These are phyloP conservation scores for Fusarium annulatum DNA, from an alignment of 2,329 filamentous ascomycete species.

Conservation along the genomic window DNA sequence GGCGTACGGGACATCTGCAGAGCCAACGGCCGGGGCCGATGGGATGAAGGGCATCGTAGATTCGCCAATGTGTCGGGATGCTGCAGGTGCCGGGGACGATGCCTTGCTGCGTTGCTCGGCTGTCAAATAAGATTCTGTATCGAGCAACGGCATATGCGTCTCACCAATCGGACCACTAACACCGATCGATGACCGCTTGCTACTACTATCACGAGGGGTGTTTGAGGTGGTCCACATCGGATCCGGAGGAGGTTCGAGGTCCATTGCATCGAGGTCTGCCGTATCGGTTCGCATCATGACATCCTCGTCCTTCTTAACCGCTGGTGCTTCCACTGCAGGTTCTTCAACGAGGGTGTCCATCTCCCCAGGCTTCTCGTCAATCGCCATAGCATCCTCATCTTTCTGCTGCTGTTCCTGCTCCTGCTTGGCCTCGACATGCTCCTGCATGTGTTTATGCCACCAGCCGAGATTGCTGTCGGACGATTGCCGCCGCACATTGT, in stretches of 20 bases:
- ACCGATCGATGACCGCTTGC: conserved; percentile 46
- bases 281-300: conserved; percentile 52
- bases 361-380: conserved; percentile 45
- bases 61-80: conserved; percentile 40
- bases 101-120: conserved; percentile 38
- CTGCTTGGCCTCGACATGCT: conserved; percentile 74
- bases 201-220: conserved; percentile 38
- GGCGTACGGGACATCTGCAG: conserved; percentile 38
- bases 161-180: conserved; percentile 42
- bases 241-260: conserved; percentile 53
- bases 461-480: conserved; percentile 73
- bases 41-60: conserved; percentile 43
- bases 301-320: conserved; percentile 35
- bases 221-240: conserved; percentile 56
- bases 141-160: conserved; percentile 41
- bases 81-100: conserved; percentile 29
- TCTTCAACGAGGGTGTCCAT: conserved; percentile 38
- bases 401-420: conserved; percentile 58
- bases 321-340: conserved; percentile 27
- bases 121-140: conserved; percentile 36
- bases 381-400: conserved; percentile 41
- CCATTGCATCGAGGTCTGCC: conserved; percentile 57
- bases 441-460: conserved; percentile 84
- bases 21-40: conserved; percentile 32
- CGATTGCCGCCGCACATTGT: conserved; percentile 63